Base-by-base conservation (phyloP, 2,329 filamentous ascomycete species). In the Hypoxylon sp. region DNA sequence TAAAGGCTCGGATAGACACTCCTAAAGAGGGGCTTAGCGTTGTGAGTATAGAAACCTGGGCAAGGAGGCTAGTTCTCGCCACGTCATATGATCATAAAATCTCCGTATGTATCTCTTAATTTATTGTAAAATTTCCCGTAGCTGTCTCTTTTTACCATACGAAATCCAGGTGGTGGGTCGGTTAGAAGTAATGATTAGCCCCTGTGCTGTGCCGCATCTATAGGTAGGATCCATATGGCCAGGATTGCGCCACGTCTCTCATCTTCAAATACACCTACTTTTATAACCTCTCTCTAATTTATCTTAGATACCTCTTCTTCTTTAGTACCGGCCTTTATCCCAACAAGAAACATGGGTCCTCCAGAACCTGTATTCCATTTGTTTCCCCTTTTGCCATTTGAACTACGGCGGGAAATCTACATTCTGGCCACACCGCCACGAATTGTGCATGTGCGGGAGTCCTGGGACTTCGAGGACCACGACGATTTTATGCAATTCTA, bases 391-490 rank as follows among this genome's bases (percentile, higher is more conserved):
- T 22, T 65, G 7, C 62, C 62, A 13, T 37, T 44, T 22, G 62
- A 65, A 53, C n/a, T 65, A 13, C 62, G 62, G 25, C 62, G 49
- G 35, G 48, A 60, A 30, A 65, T 65, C 4, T 65, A 61, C 31
- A 48, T 65, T n/a, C 31, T 65, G 8, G 62, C 62, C 22, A 65
- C 62, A 54, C 48, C 62, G 54, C 62, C 55, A 25, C 62, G 62
- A 13, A 48, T 65, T 30, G 62, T 65, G 13, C 55, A 65, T 8
- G 56, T 65, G n/a, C 55, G 20, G 22, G 62, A 65, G 37, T 50
- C 40, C 11, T 56, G 30, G 40, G 49, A 53, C 27, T 6, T 55
- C 13, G 59, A 40, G 14, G 37, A 54, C n/a, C 30, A 46, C 10
- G 58, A 44, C n/a, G 35, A 44, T 20, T 61, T 53, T 33, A 17